Evolutionary conservation across 768 basidiomycete species (phyloP).

Genomic region (Phylloporus scabripes): DNA sequence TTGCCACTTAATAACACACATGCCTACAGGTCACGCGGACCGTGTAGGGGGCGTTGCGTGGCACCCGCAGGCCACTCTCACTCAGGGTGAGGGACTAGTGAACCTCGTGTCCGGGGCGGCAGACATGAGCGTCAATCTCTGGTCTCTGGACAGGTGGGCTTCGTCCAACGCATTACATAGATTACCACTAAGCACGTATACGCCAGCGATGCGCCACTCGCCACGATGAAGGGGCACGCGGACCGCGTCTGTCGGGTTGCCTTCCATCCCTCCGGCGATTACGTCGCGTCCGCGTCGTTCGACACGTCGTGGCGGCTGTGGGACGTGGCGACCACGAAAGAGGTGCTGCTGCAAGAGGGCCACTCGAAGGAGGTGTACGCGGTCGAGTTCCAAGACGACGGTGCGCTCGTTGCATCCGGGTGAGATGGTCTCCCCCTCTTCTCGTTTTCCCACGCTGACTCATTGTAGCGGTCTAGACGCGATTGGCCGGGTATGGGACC

Average conservation of each 20-base stretch:
- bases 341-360: constrained; percentile 89
- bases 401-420: constrained; percentile 91
- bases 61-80: constrained; percentile 89
- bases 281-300: constrained; percentile 91
- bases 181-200: constrained; percentile 2
- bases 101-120: constrained; percentile 92
- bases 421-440: constrained; percentile 24
- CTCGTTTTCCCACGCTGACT: background rate
- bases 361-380: constrained; percentile 96
- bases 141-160: constrained; percentile 78
- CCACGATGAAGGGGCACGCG: constrained; percentile 82
- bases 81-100: constrained; percentile 55
- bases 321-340: constrained; percentile 81
- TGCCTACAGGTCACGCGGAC: constrained; percentile 69
- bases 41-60: constrained; percentile 94
- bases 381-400: constrained; percentile 95
- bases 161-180: background rate
- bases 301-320: constrained; percentile 97
- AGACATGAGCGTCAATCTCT: constrained; percentile 80
- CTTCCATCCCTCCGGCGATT: constrained; percentile 94
- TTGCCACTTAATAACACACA: constrained; percentile 6
- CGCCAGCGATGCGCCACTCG: constrained; percentile 76
- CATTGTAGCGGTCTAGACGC: constrained; percentile 81
- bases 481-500: constrained; percentile 95
- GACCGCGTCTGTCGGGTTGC: constrained; percentile 90